Conservation (phyloP, 208 protist species). For the Balamuthia mandrillaris region DNA sequence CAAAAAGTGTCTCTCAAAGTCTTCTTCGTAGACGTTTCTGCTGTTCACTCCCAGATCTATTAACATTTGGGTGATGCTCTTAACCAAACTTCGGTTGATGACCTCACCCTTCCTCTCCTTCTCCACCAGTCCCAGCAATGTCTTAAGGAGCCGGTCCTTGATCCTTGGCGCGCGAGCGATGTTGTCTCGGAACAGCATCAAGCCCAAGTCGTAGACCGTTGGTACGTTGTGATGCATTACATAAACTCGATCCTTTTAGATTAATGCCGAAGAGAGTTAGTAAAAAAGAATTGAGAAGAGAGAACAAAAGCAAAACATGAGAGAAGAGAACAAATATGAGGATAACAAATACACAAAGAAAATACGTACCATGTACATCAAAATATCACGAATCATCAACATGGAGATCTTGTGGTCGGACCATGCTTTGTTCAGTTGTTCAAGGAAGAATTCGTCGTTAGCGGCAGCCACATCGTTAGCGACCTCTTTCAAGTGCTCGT, state of each 20-base stretch:
- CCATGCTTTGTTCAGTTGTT: slow-evolving; percentile 65
- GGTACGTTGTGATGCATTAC: slow-evolving; percentile 65
- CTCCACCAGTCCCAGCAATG: slow-evolving; percentile 59
- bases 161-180: slow-evolving; percentile 49
- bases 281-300: not conserved
- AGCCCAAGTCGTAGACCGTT: slow-evolving; percentile 72
- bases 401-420: slow-evolving; percentile 70
- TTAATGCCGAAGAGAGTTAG: not conserved
- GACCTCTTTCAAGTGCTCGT: slow-evolving; percentile 54
- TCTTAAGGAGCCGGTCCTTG: slow-evolving; percentile 62
- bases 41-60: slow-evolving; percentile 60
- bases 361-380: slow-evolving; percentile 78
- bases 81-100: slow-evolving; percentile 57
- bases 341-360: not conserved
- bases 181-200: slow-evolving; percentile 53
- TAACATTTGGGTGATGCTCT: slow-evolving; percentile 66
- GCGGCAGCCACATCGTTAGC: slow-evolving; percentile 29
- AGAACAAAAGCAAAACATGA: not conserved
- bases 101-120: slow-evolving; percentile 64
- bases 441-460: slow-evolving; percentile 63
- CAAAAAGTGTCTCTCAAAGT: slow-evolving; percentile 73
- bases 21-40: slow-evolving; percentile 62
- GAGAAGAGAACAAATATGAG: not conserved
- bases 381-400: slow-evolving; percentile 77
- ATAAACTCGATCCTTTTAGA: slow-evolving; percentile 66